Conservation (phyloP, 2,329 filamentous ascomycete genomes). For the Diaporthe sp. region DNA sequence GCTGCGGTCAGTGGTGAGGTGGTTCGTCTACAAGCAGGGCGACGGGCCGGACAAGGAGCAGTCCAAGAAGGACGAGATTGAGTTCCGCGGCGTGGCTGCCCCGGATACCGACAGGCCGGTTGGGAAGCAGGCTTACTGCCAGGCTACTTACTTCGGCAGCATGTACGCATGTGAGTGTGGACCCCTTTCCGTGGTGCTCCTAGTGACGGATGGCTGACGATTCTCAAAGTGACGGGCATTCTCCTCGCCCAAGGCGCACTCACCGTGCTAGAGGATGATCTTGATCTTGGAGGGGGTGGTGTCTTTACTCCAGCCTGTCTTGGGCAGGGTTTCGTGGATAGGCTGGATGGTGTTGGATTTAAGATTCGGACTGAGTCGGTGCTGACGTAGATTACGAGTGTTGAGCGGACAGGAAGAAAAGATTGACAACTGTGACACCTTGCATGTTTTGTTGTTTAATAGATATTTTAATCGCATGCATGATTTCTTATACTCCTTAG, state of each 20-base stretch:
- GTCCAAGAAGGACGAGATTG: conserved; percentile 69
- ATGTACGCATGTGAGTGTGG: conserved; percentile 72
- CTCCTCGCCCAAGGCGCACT: conserved; percentile 74
- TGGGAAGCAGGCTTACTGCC: conserved; percentile 65
- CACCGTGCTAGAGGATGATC: conserved; percentile 73
- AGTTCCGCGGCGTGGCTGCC: conserved; percentile 74
- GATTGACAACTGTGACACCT: background rate
- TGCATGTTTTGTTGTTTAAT: background rate
- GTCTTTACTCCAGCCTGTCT: conserved; percentile 80
- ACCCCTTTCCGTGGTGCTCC: background rate
- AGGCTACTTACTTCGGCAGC: conserved; percentile 69
- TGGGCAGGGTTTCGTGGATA: conserved; percentile 75
- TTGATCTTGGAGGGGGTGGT: conserved; percentile 70
- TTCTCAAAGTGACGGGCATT: conserved; percentile 70
- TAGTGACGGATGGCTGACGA: conserved; percentile 30
- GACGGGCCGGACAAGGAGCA: conserved; percentile 66
- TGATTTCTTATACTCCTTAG: background rate
- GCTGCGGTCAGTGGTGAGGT: conserved; percentile 58
- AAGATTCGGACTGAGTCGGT: conserved; percentile 69
- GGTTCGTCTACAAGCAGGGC: conserved; percentile 65
- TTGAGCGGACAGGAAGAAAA: background rate
- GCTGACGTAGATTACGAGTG: conserved; percentile 40
- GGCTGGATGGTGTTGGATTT: conserved; percentile 71
- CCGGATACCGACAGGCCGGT: conserved; percentile 61
- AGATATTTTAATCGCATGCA: background rate